These are phyloP conservation scores for Aspergillus sp. DNA, from an alignment of 2,329 filamentous ascomycete genomes.

Conservation along the genomic window DNA sequence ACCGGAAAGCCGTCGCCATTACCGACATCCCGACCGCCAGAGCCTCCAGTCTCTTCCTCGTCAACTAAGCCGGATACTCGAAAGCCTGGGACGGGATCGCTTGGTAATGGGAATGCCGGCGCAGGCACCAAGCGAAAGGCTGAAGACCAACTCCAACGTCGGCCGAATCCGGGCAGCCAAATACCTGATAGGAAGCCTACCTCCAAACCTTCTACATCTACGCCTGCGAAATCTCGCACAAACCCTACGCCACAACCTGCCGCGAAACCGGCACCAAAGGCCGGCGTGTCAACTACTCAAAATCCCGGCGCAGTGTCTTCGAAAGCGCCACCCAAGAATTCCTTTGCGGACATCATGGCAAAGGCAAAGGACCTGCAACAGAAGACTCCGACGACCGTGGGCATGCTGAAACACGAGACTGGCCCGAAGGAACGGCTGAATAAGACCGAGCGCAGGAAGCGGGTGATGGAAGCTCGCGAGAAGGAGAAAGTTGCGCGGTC, in stretches of 20 bases:
- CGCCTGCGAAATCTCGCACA: constrained; percentile 11
- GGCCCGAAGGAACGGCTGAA: constrained; percentile 46
- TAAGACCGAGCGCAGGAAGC: constrained; percentile 45
- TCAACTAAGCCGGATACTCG: constrained; percentile 14
- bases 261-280: constrained; percentile 14
- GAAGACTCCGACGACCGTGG: constrained; percentile 36
- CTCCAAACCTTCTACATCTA: constrained; percentile 11
- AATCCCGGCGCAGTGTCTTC: constrained; percentile 16
- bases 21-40: constrained; percentile 16
- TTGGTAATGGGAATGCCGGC: constrained; percentile 10
- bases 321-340: constrained; percentile 46
- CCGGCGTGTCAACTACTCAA: constrained; percentile 8
- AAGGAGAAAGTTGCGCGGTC: constrained; percentile 30
- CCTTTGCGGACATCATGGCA: constrained; percentile 51
- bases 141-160: constrained; percentile 29
- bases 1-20: constrained; percentile 28
- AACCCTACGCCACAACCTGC: constrained; percentile 8
- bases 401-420: constrained; percentile 48
- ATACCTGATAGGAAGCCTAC: constrained; percentile 9
- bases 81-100: constrained; percentile 11
- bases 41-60: constrained; percentile 15
- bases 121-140: constrained; percentile 34
- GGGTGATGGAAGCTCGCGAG: constrained; percentile 30
- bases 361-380: constrained; percentile 48
- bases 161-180: constrained; percentile 16